Evolutionary conservation across 768 basidiomycete genomes (phyloP).

Genomic region (Boletellus emodensis): DNA sequence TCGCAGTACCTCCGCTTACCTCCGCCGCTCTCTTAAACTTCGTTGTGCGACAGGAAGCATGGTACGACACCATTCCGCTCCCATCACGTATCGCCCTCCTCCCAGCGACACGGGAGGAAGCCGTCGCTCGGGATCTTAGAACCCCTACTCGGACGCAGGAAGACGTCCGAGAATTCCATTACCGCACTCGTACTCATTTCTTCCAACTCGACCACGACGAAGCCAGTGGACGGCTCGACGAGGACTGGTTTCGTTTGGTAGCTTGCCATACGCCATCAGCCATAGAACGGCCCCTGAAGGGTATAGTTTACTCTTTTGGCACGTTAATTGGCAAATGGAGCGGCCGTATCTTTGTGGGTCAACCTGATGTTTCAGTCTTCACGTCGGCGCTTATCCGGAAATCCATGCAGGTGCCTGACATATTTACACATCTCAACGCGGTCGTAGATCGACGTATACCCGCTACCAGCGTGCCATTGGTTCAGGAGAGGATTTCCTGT

Average conservation of each 20-base stretch:
- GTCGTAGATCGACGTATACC: constrained; percentile 18
- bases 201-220: constrained; percentile 17
- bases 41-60: constrained; percentile 35
- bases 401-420: constrained; percentile 23
- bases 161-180: constrained; percentile 40
- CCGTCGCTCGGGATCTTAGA: constrained; percentile 23
- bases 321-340: constrained; percentile 43
- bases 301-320: constrained; percentile 42
- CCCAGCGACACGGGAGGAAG: constrained; percentile 36
- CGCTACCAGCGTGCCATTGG: constrained; percentile 23
- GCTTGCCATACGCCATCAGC: constrained; percentile 39
- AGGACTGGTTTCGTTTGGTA: constrained; percentile 47
- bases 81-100: constrained; percentile 20
- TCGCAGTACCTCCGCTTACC: constrained; percentile 40
- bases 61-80: constrained; percentile 29
- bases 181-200: constrained; percentile 33
- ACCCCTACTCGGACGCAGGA: constrained; percentile 35
- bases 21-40: constrained; percentile 39
- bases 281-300: constrained; percentile 36
- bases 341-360: constrained; percentile 44
- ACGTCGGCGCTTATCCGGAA: constrained; percentile 19
- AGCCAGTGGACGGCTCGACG: constrained; percentile 36
- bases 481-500: constrained; percentile 39
- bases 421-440: constrained; percentile 23
- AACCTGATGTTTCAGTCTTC: constrained; percentile 4